Conservation (phyloP, 192 early-diverging fungal genomes). For the Linderina pennispora region DNA sequence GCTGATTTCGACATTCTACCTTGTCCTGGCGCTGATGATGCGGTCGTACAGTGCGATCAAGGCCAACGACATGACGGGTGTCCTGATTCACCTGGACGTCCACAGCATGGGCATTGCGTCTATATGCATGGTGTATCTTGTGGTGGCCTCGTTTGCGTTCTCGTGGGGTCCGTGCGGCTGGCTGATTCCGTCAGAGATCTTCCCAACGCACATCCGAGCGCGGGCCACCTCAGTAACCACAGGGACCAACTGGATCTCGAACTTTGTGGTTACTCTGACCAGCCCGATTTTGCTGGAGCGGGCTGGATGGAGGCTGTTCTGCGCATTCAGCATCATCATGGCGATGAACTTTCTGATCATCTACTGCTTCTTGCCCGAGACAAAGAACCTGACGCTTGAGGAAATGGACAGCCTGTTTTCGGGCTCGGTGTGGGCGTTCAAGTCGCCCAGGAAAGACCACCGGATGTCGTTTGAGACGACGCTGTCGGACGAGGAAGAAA, state of each 20-base stretch:
- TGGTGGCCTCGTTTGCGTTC: slow-evolving; percentile 55
- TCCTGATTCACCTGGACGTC: slow-evolving; percentile 1
- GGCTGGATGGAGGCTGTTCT: slow-evolving; percentile 54
- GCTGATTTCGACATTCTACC: slow-evolving; percentile 19
- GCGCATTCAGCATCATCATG: slow-evolving; percentile 61
- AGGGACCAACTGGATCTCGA: slow-evolving; percentile 64
- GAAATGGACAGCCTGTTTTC: slow-evolving; percentile 74
- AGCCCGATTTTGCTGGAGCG: slow-evolving; percentile 55
- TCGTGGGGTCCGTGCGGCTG: slow-evolving; percentile 77
- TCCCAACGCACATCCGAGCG: slow-evolving; percentile 60
- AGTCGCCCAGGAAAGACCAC: background rate
- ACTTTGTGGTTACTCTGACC: slow-evolving; percentile 52
- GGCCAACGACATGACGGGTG: background rate
- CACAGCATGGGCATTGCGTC: slow-evolving; percentile 28
- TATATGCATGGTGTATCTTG: slow-evolving; percentile 44
- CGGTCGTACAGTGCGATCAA: slow-evolving; percentile 10
- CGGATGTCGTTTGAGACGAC: background rate
- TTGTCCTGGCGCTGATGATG: slow-evolving; percentile 13
- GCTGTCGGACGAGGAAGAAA: background rate
- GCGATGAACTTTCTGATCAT: slow-evolving; percentile 54
- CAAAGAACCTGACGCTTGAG: slow-evolving; percentile 76
- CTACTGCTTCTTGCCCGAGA: slow-evolving; percentile 71
- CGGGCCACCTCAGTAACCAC: slow-evolving; percentile 60
- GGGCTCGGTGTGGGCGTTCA: slow-evolving; percentile 24
- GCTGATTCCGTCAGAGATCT: slow-evolving; percentile 72